A percentile compares a stretch with the other conserved stretches of the same genome.
phyloP scores from a whole-genome alignment of 768 basidiomycete genomes.

The Daedalea quercina region DNA sequence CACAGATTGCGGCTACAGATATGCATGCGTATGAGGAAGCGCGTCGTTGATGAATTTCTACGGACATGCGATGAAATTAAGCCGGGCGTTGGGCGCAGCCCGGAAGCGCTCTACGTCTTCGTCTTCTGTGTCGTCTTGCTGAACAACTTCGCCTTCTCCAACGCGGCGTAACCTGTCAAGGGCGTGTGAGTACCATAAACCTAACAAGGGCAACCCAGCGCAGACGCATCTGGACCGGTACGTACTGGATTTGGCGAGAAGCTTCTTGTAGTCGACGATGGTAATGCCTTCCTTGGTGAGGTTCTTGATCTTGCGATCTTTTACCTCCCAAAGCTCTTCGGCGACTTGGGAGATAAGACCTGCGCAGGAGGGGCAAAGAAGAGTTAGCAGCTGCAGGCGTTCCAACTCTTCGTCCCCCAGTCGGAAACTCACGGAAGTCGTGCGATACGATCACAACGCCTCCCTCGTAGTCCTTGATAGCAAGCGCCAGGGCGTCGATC shows the following conservation, averaged over 20 bases:
- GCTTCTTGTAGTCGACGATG: constrained; percentile 91
- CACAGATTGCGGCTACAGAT: constrained; percentile 2
- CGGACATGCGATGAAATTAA: background rate
- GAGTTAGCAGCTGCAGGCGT: constrained; percentile 1
- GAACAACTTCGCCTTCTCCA: constrained; percentile 92
- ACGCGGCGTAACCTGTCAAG: constrained; percentile 62
- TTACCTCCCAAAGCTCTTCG: constrained; percentile 98
- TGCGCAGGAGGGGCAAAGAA: constrained; percentile 21
- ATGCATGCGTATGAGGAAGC: background rate
- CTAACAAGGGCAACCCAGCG: too few species aligned
- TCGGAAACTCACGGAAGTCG: constrained; percentile 80
- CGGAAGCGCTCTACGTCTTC: constrained; percentile 39
- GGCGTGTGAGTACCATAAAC: background rate
- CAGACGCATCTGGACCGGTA: constrained; percentile 6
- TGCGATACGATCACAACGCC: constrained; percentile 99
- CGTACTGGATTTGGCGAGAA: constrained; percentile 74
- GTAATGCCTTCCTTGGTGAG: constrained; percentile 86
- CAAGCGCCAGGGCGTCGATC: constrained; percentile 90
- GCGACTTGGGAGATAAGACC: constrained; percentile 96
- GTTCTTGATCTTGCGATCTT: constrained; percentile 88
- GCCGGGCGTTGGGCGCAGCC: background rate
- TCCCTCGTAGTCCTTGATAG: constrained; percentile 96
- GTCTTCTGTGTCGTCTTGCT: constrained; percentile 75
- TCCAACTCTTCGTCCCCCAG: background rate
- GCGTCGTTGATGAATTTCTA: background rate